Base-by-base conservation (phyloP, 169 alveolate species). In the Plasmodium gaboni region DNA sequence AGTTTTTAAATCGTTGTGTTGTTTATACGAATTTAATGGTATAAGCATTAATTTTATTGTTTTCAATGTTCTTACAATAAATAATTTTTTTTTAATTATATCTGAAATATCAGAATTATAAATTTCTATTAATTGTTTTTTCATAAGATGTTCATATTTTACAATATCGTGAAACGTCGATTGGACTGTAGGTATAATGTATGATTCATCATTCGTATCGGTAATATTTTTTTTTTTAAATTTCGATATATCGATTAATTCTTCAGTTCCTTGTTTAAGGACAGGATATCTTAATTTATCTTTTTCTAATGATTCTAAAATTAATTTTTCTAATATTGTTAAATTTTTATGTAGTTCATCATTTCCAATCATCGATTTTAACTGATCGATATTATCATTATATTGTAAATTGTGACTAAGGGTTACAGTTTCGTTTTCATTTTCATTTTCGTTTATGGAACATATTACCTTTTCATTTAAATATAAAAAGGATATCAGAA, bases 71-170 rank as follows among this genome's bases (percentile, higher is more conserved):
- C 73, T 59, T 59, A 57, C 2, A 22, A 73, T n/a, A 57, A 73
- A 8, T 12, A 42, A 42, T 32, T 68, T 68, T 68, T 24, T 68
- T 48, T 68, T 68, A 44, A 68, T 68, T 15, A 46, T 44, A 46
- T 7, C 17, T 13, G 88, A 60, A 24, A 19, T 38, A 24, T 74
- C 88, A 12, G 55, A 22, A 15, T 44, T 67, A 22, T 74, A 60
- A 7, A 13, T n/a, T 24, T 74, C 42, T 38, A 74, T 74, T 10
- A 60, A 13, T 44, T 74, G 74, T 42, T 44, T 12, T 50, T 32
- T 74, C 46, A 73, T 46, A 61, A 74, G 26, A 67, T 74, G 73
- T 24, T 74, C 88, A 74, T 61, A 74, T 61, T 74, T 60, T 74
- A 74, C n/a, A 61, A 74, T 19, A 61, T 74, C 88, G 8, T 74